Evolutionary conservation across 2,329 filamentous ascomycete genomes (phyloP), one percentile per base, ranked within the genome.

Genomic region (Thelonectria discophora): DNA sequence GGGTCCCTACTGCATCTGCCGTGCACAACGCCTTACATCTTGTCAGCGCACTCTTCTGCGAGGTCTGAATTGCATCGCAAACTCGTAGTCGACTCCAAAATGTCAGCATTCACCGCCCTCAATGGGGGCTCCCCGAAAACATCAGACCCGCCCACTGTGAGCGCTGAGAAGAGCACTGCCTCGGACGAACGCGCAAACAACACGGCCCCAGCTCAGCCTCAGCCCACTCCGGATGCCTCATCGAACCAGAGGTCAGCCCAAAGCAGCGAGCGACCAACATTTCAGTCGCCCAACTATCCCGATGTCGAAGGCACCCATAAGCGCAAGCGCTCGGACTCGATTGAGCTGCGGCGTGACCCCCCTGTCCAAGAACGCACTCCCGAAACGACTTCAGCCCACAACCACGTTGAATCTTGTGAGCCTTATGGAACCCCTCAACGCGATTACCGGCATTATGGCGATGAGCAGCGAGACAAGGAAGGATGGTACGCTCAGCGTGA

Each of bases 301-400:
- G 80, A 83, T 32, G 71, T 74, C n/a, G 84, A 88, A 37, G 73
- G 70, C 15, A 77, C 83, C 17, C 83, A 87, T 69, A 90, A 89
- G 76, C 86, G 88, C 70, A 94, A 93, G 76, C 86, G 91, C 62
- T 92, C 91, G 7, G 79, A 82, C 47, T 91, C 90, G 6, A 75
- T 80, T 39, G 88, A 88, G 58, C 74, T 74, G 7, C 73, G 77
- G 55, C 77, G 78, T 66, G 80, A 82, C 20, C 64, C 61, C 27
- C 62, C 68, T 7, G 58, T 66, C 8, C 74, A 77, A 43, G 75
- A 78, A 60, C 72, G 70, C 5, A 76, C 77, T 13, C 76, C 76
- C 27, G 77, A 78, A 52, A 69, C 69, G 21, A 68, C 73, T 13
- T 65, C 72, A 13, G 66, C 67, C n/a, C 68, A 72, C 24, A 63